A percentile compares a stretch with the other conserved stretches of the same genome.
These are phyloP conservation scores for Dictyostelium firmibasis DNA, from an alignment of 78 protist genomes.

Conservation along the genomic window DNA sequence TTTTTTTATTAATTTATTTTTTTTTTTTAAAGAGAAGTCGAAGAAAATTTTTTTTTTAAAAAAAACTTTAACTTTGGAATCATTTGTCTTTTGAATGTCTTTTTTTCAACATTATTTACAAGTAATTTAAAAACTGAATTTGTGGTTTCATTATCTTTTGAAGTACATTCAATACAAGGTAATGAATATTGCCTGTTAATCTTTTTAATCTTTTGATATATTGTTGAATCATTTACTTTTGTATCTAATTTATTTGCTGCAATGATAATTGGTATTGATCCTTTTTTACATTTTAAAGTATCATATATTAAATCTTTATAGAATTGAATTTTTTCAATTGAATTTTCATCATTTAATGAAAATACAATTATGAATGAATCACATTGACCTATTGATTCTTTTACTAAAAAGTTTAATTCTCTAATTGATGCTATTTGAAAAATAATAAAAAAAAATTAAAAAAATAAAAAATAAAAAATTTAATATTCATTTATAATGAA, in stretches of 20 bases:
- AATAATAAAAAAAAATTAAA: no score
- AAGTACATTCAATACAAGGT: background rate
- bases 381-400: background rate
- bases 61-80: background rate
- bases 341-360: background rate
- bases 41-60: background rate
- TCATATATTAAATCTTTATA: background rate
- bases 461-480: no score
- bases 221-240: background rate
- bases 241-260: conserved; percentile 1
- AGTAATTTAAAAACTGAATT: background rate
- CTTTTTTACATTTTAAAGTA: background rate
- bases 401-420: background rate
- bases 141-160: background rate
- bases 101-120: background rate
- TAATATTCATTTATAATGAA: no score
- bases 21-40: background rate
- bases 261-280: background rate
- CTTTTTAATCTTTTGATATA: background rate
- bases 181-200: background rate
- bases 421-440: background rate
- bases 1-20: no score
- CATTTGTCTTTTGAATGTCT: background rate
- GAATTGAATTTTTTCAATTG: background rate
- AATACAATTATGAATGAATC: background rate